A percentile compares a stretch with the other conserved stretches of the same genome.
These are phyloP conservation scores for Nepenthes alata DNA, from an alignment of 179 eudicot genomes.

Conservation along the genomic window DNA sequence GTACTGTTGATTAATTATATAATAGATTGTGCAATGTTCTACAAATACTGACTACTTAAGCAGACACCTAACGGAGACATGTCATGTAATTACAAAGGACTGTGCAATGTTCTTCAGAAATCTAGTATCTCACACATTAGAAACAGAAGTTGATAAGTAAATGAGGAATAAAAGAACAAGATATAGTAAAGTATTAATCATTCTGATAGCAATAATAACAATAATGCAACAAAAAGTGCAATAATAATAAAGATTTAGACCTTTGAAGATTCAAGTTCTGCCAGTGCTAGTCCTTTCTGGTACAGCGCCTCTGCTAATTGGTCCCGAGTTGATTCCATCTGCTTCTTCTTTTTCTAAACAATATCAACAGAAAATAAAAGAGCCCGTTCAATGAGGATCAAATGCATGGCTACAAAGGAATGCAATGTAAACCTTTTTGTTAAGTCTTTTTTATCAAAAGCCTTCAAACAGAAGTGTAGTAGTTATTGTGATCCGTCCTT, in stretches of 20 bases:
- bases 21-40: too few species aligned
- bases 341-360: constrained; percentile 55
- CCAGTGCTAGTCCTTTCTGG: constrained; percentile 82
- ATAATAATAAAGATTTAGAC: constrained; percentile 16
- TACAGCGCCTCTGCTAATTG: constrained; percentile 81
- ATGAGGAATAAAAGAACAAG: not conserved
- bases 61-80: too few species aligned
- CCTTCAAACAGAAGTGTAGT: too few species aligned
- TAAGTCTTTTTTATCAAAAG: too few species aligned
- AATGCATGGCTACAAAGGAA: not conserved
- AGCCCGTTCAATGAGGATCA: not conserved
- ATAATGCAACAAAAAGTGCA: not conserved
- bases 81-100: too few species aligned
- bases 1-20: too few species aligned
- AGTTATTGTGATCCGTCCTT: too few species aligned
- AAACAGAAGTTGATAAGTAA: too few species aligned
- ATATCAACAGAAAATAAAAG: not conserved
- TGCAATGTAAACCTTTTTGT: too few species aligned
- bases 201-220: not conserved
- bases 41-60: too few species aligned
- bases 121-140: too few species aligned
- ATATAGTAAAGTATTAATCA: not conserved
- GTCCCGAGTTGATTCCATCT: constrained; percentile 78
- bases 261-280: constrained; percentile 58
- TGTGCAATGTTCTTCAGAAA: too few species aligned